Conservation (phyloP, 306 rosid genomes). For the Sophora flavescens region DNA sequence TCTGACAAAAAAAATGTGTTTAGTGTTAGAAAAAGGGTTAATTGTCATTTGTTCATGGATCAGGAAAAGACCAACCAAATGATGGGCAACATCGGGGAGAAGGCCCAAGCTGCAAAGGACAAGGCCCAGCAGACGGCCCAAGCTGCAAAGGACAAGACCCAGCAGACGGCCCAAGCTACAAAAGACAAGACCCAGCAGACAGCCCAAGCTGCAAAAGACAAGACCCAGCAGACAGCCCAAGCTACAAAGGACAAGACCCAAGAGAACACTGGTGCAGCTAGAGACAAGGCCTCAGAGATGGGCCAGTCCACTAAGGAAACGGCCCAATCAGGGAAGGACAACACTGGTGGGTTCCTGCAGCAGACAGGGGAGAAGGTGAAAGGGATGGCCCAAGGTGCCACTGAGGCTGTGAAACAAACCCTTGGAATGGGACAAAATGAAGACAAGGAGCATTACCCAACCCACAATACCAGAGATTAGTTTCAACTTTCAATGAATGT, state of each 20-base stretch:
- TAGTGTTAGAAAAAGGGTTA: not conserved
- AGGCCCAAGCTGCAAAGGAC: slow-evolving; percentile 48
- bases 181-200: slow-evolving; percentile 38
- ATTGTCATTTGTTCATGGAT: not conserved
- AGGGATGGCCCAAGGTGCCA: slow-evolving; percentile 60
- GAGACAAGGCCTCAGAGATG: slow-evolving; percentile 45
- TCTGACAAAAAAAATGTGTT: not conserved
- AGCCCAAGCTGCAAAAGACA: slow-evolving; percentile 47
- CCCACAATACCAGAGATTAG: not conserved
- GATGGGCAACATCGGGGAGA: not conserved
- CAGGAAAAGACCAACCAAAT: slow-evolving; percentile 59
- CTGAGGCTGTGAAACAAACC: slow-evolving; percentile 64
- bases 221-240: slow-evolving; percentile 37
- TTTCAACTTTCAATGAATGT: not conserved
- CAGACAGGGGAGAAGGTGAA: slow-evolving; percentile 70
- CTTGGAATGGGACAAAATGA: slow-evolving; percentile 59
- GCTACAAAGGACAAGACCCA: slow-evolving; percentile 44
- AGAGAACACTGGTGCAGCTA: slow-evolving; percentile 19
- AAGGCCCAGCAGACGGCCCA: slow-evolving; percentile 43
- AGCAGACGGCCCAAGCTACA: slow-evolving; percentile 33
- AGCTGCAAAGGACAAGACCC: slow-evolving; percentile 46
- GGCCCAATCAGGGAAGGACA: slow-evolving; percentile 49
- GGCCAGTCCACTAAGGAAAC: slow-evolving; percentile 47
- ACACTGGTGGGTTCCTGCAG: slow-evolving; percentile 53
- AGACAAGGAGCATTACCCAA: not conserved